Evolutionary conservation across 2,329 filamentous ascomycete species (phyloP).

Genomic region (Ceratocystis huliohia): DNA sequence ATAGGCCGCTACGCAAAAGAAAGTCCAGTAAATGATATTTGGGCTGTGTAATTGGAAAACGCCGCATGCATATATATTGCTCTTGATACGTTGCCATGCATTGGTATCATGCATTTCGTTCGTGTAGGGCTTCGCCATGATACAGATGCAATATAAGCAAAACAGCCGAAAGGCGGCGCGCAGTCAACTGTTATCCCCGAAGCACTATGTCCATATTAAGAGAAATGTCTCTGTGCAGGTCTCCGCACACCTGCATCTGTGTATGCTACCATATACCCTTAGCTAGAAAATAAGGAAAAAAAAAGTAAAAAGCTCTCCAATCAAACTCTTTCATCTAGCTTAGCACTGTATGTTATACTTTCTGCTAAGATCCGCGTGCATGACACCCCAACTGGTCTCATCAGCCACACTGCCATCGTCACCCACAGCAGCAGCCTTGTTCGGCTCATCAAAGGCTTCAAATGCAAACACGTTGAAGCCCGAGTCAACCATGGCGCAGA

Average conservation of each 20-base stretch:
- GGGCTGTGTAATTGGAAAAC: too few relatives aligned
- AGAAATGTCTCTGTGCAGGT: background rate
- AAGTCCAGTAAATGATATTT: background rate
- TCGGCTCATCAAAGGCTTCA: slow-evolving; percentile 60
- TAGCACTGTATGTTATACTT: slow-evolving; percentile 37
- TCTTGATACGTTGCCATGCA: too few relatives aligned
- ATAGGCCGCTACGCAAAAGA: slow-evolving; percentile 3
- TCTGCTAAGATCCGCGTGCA: slow-evolving; percentile 43
- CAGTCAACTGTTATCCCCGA: background rate
- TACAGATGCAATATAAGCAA: background rate
- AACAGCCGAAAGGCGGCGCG: background rate
- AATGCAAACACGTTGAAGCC: slow-evolving; percentile 60
- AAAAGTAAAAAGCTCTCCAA: background rate
- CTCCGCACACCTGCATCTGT: background rate
- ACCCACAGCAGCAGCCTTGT: slow-evolving; percentile 53
- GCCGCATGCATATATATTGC: too few relatives aligned
- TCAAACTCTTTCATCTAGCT: background rate
- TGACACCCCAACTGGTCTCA: slow-evolving; percentile 59
- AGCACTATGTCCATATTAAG: background rate
- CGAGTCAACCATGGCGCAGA: slow-evolving; percentile 53
- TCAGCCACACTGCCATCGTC: slow-evolving; percentile 48
- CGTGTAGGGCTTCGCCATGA: background rate
- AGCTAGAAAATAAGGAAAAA: background rate
- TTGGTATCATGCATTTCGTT: too few relatives aligned
- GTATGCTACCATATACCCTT: background rate